Evolutionary conservation across 805 yeast species (phyloP).

Genomic region (Torulaspora gathmanii): DNA sequence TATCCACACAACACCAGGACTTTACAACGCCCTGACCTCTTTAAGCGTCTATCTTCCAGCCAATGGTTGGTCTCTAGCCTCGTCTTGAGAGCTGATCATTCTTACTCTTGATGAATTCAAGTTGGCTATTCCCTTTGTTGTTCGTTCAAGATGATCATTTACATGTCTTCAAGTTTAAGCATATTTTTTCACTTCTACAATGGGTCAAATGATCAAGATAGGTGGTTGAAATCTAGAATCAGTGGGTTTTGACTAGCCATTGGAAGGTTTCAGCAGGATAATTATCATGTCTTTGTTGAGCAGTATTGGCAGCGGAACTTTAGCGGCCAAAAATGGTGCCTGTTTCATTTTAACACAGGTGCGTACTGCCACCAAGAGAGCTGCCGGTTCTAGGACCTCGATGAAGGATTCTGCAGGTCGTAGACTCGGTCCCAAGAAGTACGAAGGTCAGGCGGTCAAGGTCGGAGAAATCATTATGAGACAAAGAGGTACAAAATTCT

Average conservation of each 20-base stretch:
- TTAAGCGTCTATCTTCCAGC: neutral
- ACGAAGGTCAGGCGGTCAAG: conserved; percentile 67
- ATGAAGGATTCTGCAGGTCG: conserved; percentile 95
- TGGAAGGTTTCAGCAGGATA: neutral
- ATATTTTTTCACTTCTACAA: neutral
- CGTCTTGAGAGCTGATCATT: neutral
- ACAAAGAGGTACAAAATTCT: conserved; percentile 92
- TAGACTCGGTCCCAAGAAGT: conserved; percentile 83
- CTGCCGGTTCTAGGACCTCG: conserved; percentile 90
- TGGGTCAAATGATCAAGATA: neutral
- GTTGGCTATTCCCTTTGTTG: neutral
- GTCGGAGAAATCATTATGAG: conserved; percentile 87
- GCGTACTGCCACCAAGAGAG: conserved; percentile 90
- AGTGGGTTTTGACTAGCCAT: neutral
- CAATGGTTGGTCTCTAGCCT: no score
- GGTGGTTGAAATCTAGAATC: neutral
- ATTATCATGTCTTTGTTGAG: conserved; percentile 5
- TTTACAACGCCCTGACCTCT: no score
- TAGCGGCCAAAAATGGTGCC: conserved; percentile 12
- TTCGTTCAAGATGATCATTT: neutral
- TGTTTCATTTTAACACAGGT: conserved; percentile 38
- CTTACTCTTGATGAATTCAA: neutral
- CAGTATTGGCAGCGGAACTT: conserved; percentile 3
- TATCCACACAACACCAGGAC: neutral
- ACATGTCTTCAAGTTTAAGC: neutral